Evolutionary conservation across 2,329 filamentous ascomycete species (phyloP).

Genomic region (Microdochium trichocladiopsis): DNA sequence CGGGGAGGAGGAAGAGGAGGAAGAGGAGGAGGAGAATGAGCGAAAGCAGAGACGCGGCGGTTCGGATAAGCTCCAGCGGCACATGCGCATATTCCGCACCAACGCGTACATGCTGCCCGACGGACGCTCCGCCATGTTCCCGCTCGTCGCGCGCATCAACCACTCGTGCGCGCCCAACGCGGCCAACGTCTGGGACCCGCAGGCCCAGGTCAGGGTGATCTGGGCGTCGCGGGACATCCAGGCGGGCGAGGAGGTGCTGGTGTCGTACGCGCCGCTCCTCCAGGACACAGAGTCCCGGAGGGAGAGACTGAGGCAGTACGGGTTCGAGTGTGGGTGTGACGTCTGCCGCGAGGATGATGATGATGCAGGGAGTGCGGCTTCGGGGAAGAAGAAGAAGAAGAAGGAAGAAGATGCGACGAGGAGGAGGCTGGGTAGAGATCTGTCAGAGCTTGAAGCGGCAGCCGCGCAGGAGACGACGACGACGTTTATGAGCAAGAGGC

Average conservation of each 20-base stretch:
- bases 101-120: conserved; percentile 27
- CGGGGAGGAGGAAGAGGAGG: conserved; percentile 7
- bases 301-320: conserved; percentile 21
- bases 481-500: background rate
- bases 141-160: conserved; percentile 27
- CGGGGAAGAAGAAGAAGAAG: too few species aligned
- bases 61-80: background rate
- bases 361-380: conserved; percentile 16
- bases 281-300: conserved; percentile 17
- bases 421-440: background rate
- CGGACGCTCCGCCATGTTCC: conserved; percentile 23
- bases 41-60: background rate
- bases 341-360: conserved; percentile 22
- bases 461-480: background rate
- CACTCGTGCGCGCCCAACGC: conserved; percentile 32
- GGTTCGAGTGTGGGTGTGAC: conserved; percentile 18
- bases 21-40: background rate
- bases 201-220: conserved; percentile 17
- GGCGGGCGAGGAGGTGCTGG: conserved; percentile 22
- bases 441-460: background rate
- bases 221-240: conserved; percentile 21
- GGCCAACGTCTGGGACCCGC: conserved; percentile 23
- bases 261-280: conserved; percentile 25
- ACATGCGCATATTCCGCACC: conserved; percentile 27
- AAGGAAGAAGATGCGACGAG: background rate